Percentiles rank a stretch among this genome's conserved stretches.
Evolutionary conservation across 2,329 filamentous ascomycete species (phyloP).

Genomic region (Pyrenophora seminiperda): DNA sequence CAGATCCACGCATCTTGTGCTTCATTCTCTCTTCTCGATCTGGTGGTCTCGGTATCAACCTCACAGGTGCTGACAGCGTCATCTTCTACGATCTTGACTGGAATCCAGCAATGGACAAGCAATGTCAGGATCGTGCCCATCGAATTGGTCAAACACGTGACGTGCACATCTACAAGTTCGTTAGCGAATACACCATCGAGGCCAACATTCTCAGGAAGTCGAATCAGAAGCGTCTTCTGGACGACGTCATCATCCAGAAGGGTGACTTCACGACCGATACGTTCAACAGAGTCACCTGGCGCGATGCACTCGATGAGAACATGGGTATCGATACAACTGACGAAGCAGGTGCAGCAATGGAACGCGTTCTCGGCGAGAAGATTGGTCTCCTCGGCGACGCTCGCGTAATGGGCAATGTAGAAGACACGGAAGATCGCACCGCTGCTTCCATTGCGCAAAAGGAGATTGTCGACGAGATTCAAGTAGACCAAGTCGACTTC

Average conservation of each 20-base stretch:
- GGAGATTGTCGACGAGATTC: constrained; percentile 70
- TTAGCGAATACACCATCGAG: constrained; percentile 76
- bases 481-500: constrained; percentile 52
- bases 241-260: constrained; percentile 98
- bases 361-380: constrained; percentile 75
- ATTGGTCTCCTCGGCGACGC: constrained; percentile 62
- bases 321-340: constrained; percentile 53
- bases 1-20: constrained; percentile 86
- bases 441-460: constrained; percentile 87
- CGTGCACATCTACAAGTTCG: constrained; percentile 87
- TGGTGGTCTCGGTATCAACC: constrained; percentile 91
- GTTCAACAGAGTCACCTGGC: constrained; percentile 76
- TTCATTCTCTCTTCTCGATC: constrained; percentile 96
- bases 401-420: constrained; percentile 81
- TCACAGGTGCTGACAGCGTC: constrained; percentile 95
- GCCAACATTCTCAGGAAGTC: constrained; percentile 97
- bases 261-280: constrained; percentile 98
- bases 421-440: constrained; percentile 88
- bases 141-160: constrained; percentile 97
- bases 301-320: constrained; percentile 67
- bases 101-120: constrained; percentile 99
- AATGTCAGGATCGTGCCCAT: constrained; percentile 96
- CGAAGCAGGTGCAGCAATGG: constrained; percentile 81
- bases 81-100: constrained; percentile 99
- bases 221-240: constrained; percentile 95